Conservation (phyloP, 768 basidiomycete genomes). For the Omphalotus guepiniiformis region DNA sequence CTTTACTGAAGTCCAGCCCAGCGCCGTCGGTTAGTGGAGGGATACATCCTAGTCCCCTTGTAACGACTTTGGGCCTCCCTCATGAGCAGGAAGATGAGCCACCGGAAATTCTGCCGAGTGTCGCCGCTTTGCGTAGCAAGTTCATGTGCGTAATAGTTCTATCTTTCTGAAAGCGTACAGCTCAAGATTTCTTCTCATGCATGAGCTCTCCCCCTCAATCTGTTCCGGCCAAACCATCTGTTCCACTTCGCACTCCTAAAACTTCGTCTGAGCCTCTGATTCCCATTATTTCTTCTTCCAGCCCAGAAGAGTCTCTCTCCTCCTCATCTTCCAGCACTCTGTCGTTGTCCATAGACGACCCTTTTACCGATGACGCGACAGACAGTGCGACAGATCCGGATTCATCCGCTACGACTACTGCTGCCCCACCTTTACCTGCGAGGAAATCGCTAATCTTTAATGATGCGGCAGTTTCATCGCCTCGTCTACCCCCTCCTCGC, state of each 20-base stretch:
- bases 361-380: conserved; percentile 19
- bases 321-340: conserved; percentile 15
- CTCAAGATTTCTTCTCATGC: neutral
- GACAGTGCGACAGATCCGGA: conserved; percentile 3
- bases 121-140: conserved; percentile 40
- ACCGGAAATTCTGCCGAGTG: conserved; percentile 21
- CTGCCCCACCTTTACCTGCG: conserved; percentile 16
- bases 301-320: conserved; percentile 4
- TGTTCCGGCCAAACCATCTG: neutral
- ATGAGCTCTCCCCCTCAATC: conserved; percentile 8
- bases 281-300: conserved; percentile 7
- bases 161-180: neutral
- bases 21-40: conserved; percentile 21
- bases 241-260: neutral
- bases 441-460: conserved; percentile 12
- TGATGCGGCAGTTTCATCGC: conserved; percentile 10
- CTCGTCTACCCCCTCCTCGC: conserved; percentile 12
- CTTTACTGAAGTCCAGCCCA: conserved; percentile 50
- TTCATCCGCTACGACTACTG: conserved; percentile 10
- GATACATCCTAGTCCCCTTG: conserved; percentile 8
- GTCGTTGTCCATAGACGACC: conserved; percentile 17
- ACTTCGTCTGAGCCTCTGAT: neutral
- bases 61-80: neutral
- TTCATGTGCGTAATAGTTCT: conserved; percentile 38
- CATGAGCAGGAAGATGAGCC: conserved; percentile 10